Base-by-base conservation (phyloP, 2,329 filamentous ascomycete species). In the Botryotinia convoluta region DNA sequence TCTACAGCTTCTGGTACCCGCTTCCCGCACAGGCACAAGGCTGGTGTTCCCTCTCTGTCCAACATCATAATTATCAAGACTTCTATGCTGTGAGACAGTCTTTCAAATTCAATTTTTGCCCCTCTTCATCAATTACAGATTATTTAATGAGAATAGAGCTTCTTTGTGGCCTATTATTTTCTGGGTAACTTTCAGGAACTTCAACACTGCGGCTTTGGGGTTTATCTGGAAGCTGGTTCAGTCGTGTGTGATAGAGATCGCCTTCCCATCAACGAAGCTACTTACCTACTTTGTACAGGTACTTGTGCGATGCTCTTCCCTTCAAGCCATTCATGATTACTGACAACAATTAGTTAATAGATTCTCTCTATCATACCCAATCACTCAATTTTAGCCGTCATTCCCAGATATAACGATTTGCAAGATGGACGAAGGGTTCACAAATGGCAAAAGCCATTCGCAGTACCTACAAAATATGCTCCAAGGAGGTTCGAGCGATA, bases 401-500 rank as follows among this genome's bases (percentile, higher is more conserved):
- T 29, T 71, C 45, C 48, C 60, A 57, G 72, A 29, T 45, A 69
- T 35, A 73, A 48, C 71, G 22, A 69, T 63, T 69, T 32, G 42
- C 62, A 59, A 70, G 29, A 81, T 81, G 79, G 79, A 80, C 61
- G 78, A 79, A 73, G 78, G 73, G 71, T 76, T 75, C 69, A 72
- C 76, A 35, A 80, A 79, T 76, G 78, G 78, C 73, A 78, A 76
- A 65, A 78, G 72, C 73, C 79, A 80, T 74, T 74, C 75, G 60
- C 79, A 79, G 69, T 76, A 74, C 29, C 74, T 80, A 35, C 79
- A 79, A 59, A 74, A 71, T 67, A 72, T 78, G 35, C 72, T 79
- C 22, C 75, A 76, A n/a, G 78, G 76, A 39, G 68, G 72, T 37
- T 74, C 73, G 29, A 86, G 86, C 80, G 89, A 93, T 78, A 90